Evolutionary conservation across 108 stramenopile species (phyloP), one percentile per base, ranked within the genome.

Genomic region (Nitzschia palea): DNA sequence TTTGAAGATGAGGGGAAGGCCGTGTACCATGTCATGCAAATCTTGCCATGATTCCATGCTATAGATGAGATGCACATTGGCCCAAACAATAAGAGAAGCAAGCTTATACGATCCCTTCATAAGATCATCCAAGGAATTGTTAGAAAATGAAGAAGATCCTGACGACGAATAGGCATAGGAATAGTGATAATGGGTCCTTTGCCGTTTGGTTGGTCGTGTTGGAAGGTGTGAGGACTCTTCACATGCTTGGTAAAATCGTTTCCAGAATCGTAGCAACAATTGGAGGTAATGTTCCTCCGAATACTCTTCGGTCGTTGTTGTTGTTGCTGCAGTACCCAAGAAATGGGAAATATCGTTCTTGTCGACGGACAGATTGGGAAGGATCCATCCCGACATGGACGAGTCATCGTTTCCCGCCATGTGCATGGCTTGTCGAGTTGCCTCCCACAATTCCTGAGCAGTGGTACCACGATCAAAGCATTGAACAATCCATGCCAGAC

Each of bases 191-290:
- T 12, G 17, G 22, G 55, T 23, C 18, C 68, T 56, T 50, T 55
- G 57, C n/a, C 68, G 68, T 59, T 69, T 69, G 45, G 57, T 25
- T 12, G 68, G 57, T 3, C 68, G 68, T 18, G 33, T 43, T 15
- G 6, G 25, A 15, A 32, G 15, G 15, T 45, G 26, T 26, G 0
- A 18, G 0, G 3, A 4, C 18, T 35, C 22, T 14, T 68, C 30
- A 50, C 44, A 59, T 1, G 47, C 57, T 20, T 59, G 28, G 35
- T 44, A 69, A 2, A 69, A 55, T 9, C 55, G 32, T 51, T 48
- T 69, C 68, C 68, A 69, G 50, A 69, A 59, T 14, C 48, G 40
- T 31, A 59, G 33, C 33, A 58, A 42, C 32, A 29, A 48, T 20
- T 36, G 15, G 29, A 25, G 26, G 42, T 47, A 59, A 47, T 20